Conservation (phyloP, 495 filamentous ascomycete genomes). For the Aspergillus hancockii region DNA sequence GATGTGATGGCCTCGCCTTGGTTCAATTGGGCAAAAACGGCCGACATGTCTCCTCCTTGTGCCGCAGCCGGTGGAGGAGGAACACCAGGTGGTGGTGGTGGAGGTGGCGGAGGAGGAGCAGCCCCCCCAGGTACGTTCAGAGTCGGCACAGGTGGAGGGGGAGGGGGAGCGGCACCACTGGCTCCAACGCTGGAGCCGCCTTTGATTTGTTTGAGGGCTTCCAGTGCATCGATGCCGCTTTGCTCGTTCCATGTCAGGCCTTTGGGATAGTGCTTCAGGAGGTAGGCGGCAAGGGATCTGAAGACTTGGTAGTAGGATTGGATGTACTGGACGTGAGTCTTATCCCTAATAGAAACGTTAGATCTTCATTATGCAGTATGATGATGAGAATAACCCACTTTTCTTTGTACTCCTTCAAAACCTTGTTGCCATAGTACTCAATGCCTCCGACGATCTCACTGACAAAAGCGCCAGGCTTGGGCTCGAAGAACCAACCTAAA, state of each 20-base stretch:
- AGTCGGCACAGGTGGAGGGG: constrained; percentile 59
- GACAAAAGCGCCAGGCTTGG: constrained; percentile 79
- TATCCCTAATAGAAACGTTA: constrained; percentile 56
- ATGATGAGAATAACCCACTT: constrained; percentile 60
- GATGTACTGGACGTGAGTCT: constrained; percentile 79
- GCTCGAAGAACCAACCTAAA: constrained; percentile 82
- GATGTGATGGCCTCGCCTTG: constrained; percentile 83
- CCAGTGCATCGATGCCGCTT: constrained; percentile 68
- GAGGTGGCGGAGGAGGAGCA: constrained; percentile 68
- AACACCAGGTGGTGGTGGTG: constrained; percentile 60
- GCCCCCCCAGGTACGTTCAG: constrained; percentile 56
- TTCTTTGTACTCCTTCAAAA: constrained; percentile 86
- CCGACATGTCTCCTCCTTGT: constrained; percentile 59
- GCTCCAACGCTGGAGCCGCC: constrained; percentile 46
- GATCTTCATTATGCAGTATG: not conserved
- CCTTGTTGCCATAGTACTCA: constrained; percentile 88
- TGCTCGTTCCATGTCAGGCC: constrained; percentile 88
- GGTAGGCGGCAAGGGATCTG: constrained; percentile 74
- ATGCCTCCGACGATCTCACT: constrained; percentile 75
- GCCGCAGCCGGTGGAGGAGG: constrained; percentile 35
- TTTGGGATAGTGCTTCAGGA: constrained; percentile 74
- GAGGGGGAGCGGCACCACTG: constrained; percentile 52
- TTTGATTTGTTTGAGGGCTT: constrained; percentile 65
- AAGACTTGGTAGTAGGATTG: constrained; percentile 86
- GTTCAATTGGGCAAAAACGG: constrained; percentile 90